phyloP scores from a whole-genome alignment of 805 yeast species.

The Metschnikowia kofuensis region DNA sequence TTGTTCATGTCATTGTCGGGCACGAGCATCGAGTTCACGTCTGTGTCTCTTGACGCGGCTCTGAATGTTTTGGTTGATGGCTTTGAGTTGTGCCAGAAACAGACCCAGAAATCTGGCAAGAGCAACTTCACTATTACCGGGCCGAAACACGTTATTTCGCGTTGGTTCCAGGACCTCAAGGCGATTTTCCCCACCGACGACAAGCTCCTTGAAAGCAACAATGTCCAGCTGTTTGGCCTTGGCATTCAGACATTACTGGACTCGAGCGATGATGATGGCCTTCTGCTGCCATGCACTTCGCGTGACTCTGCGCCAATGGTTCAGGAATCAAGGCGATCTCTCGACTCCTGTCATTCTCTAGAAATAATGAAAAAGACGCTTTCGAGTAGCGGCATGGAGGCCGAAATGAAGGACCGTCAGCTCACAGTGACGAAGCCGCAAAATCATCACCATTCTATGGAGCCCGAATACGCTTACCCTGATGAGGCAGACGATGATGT shows the following conservation, averaged over 20 bases:
- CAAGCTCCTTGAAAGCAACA: conserved; percentile 9
- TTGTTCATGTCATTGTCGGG: conserved; percentile 22
- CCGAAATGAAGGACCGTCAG: conserved; percentile 5
- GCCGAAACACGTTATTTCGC: conserved; percentile 16
- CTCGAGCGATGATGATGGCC: conserved; percentile 3
- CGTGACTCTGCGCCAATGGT: not conserved
- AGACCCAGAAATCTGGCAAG: conserved; percentile 9
- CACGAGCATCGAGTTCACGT: conserved; percentile 18
- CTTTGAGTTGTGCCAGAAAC: too few relatives aligned
- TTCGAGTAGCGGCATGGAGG: conserved; percentile 11
- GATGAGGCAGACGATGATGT: conserved; percentile 3
- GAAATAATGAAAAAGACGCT: conserved; percentile 15
- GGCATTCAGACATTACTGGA: conserved; percentile 16
- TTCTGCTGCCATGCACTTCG: conserved; percentile 4
- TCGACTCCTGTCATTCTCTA: conserved; percentile 8
- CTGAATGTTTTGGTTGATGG: too few relatives aligned
- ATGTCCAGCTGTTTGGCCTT: conserved; percentile 13
- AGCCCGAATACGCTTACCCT: conserved; percentile 11
- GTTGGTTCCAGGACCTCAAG: conserved; percentile 33
- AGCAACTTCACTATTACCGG: conserved; percentile 20
- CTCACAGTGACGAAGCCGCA: conserved; percentile 5
- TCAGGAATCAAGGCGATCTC: conserved; percentile 1
- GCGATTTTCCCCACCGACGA: conserved; percentile 30
- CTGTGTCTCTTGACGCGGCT: conserved; percentile 3
- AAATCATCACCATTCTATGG: conserved; percentile 7